These are phyloP conservation scores for Rhodocollybia butyracea DNA, from an alignment of 768 basidiomycete species.

Conservation along the genomic window DNA sequence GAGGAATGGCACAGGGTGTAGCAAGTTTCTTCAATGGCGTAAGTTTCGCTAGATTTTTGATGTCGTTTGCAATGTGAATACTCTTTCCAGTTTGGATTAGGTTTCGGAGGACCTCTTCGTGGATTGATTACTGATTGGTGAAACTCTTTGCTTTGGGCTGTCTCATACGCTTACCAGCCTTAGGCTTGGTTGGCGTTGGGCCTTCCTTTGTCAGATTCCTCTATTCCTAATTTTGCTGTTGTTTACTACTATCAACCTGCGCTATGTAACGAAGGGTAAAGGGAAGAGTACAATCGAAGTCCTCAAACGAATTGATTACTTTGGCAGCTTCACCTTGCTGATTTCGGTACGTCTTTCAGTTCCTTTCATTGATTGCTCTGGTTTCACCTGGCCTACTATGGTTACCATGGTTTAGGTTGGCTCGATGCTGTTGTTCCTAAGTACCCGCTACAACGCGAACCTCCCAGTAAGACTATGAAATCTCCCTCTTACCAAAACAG, in stretches of 20 bases:
- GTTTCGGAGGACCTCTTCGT: conserved; percentile 77
- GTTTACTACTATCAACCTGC: conserved; percentile 54
- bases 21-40: conserved; percentile 75
- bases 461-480: conserved; percentile 40
- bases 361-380: neutral
- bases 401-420: conserved; percentile 44
- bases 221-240: conserved; percentile 58
- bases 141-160: conserved; percentile 9
- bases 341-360: conserved; percentile 43
- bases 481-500: neutral
- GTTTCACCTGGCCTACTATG: neutral
- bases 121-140: conserved; percentile 69
- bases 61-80: neutral
- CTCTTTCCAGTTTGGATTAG: conserved; percentile 59
- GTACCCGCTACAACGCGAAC: conserved; percentile 67
- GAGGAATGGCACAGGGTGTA: conserved; percentile 71
- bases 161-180: neutral
- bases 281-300: conserved; percentile 64
- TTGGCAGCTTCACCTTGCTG: conserved; percentile 62
- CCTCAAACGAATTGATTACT: conserved; percentile 75
- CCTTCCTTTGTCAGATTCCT: conserved; percentile 73
- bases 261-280: conserved; percentile 68
- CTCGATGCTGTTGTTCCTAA: conserved; percentile 64
- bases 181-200: conserved; percentile 81
- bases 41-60: conserved; percentile 17